Evolutionary conservation across 2,329 filamentous ascomycete species (phyloP).

Genomic region (Aaosphaeria arxii): DNA sequence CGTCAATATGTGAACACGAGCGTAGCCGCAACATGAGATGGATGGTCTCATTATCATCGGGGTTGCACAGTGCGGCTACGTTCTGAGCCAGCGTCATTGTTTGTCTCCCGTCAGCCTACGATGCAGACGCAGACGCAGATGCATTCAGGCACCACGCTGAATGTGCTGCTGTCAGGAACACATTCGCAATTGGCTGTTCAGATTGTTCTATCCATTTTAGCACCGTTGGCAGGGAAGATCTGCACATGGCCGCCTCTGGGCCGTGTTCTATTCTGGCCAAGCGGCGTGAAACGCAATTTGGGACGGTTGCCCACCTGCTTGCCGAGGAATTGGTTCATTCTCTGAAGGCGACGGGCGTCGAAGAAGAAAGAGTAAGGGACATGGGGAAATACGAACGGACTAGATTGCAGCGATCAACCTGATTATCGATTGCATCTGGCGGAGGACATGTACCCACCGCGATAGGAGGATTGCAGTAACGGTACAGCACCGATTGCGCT

Average conservation of each 20-base stretch:
- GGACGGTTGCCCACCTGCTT: slow-evolving; percentile 9
- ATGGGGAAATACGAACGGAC: no score
- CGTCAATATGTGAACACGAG: no score
- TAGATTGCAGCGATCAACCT: no score
- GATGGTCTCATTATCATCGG: no score
- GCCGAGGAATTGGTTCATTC: slow-evolving; percentile 3
- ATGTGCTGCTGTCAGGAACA: background rate
- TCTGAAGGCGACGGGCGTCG: no score
- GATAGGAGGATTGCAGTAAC: no score
- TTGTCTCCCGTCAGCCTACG: background rate
- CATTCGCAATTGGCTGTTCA: slow-evolving; percentile 8
- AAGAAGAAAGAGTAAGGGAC: no score
- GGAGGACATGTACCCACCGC: no score
- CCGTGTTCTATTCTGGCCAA: slow-evolving; percentile 25
- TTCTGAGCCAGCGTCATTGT: background rate
- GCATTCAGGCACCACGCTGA: background rate
- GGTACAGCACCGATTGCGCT: no score
- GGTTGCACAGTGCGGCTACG: no score
- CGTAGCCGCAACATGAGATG: no score
- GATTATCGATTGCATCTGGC: no score
- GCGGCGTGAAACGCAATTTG: slow-evolving; percentile 32
- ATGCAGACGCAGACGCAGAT: background rate
- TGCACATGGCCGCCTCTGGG: slow-evolving; percentile 15
- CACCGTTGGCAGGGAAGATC: slow-evolving; percentile 30
- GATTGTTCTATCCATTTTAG: slow-evolving; percentile 21